These are phyloP conservation scores for Mimosa pudica DNA, from an alignment of 306 rosid genomes.

Conservation along the genomic window DNA sequence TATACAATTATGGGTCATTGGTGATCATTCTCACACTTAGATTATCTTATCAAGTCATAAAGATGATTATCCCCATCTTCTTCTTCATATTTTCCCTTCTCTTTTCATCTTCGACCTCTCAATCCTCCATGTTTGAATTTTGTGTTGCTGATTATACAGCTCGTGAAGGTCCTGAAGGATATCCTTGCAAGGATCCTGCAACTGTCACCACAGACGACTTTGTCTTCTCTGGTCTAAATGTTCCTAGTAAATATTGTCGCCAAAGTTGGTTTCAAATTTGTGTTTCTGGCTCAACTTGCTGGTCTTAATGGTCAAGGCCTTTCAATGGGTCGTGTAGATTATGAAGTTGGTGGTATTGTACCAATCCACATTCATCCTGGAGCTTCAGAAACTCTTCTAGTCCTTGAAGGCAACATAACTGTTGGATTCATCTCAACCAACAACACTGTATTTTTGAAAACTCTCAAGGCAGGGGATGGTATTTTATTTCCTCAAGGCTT, in stretches of 20 bases:
- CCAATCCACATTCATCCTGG: slow-evolving; percentile 1
- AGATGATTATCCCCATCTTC: not conserved
- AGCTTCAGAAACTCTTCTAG: not conserved
- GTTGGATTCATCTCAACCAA: not conserved
- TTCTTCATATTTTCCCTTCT: not conserved
- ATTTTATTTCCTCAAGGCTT: not conserved
- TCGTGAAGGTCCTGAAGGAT: not conserved
- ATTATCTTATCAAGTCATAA: not conserved
- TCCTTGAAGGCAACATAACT: not conserved
- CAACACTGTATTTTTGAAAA: not conserved
- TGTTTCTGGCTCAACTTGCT: not conserved
- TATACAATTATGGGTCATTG: no score
- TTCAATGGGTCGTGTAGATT: not conserved
- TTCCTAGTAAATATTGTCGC: not conserved
- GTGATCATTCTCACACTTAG: not conserved
- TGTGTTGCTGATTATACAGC: not conserved
- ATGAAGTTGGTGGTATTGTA: not conserved
- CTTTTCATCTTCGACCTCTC: not conserved
- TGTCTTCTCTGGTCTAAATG: not conserved
- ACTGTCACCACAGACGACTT: not conserved
- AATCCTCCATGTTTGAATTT: not conserved
- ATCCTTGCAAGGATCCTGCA: not conserved
- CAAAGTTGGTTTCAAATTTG: not conserved
- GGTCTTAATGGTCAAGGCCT: not conserved
- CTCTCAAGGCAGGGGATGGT: not conserved